These are phyloP conservation scores for Plasmodium cynomolgi DNA, from an alignment of 169 alveolate species.

Conservation along the genomic window DNA sequence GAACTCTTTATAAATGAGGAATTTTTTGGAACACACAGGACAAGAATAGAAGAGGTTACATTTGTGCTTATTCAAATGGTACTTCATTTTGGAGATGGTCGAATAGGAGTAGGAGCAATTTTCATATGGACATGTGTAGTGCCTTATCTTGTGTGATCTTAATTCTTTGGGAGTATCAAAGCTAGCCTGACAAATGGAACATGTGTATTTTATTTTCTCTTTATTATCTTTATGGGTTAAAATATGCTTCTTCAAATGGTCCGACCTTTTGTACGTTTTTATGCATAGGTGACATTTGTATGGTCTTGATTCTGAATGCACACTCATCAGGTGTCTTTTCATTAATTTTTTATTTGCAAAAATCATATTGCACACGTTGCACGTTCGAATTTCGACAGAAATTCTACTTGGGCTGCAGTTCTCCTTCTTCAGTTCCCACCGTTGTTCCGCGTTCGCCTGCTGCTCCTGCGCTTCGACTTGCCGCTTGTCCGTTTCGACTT, in stretches of 20 bases:
- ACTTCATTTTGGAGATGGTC: conserved; percentile 65
- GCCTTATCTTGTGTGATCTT: conserved; percentile 30
- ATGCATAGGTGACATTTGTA: conserved; percentile 76
- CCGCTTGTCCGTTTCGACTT: neutral
- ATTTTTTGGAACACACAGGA: conserved; percentile 34
- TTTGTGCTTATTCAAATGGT: conserved; percentile 65
- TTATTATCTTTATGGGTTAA: conserved; percentile 57
- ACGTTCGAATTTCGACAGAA: conserved; percentile 46
- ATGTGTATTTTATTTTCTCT: conserved; percentile 33
- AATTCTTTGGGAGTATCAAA: conserved; percentile 46
- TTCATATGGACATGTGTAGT: conserved; percentile 74
- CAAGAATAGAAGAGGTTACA: conserved; percentile 39
- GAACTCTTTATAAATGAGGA: conserved; percentile 57
- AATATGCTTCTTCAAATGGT: conserved; percentile 81
- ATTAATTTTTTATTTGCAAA: conserved; percentile 70
- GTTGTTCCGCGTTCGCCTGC: neutral
- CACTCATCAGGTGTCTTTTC: conserved; percentile 72
- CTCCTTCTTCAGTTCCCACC: neutral
- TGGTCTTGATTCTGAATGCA: conserved; percentile 63
- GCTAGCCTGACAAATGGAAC: conserved; percentile 34
- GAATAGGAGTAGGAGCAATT: conserved; percentile 65
- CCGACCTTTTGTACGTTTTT: conserved; percentile 78
- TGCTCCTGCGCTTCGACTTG: neutral
- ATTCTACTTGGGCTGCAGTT: neutral
- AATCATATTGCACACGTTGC: conserved; percentile 51